phyloP scores from a whole-genome alignment of 2,329 filamentous ascomycete species.

The Berkeleyomyces rouxiae region DNA sequence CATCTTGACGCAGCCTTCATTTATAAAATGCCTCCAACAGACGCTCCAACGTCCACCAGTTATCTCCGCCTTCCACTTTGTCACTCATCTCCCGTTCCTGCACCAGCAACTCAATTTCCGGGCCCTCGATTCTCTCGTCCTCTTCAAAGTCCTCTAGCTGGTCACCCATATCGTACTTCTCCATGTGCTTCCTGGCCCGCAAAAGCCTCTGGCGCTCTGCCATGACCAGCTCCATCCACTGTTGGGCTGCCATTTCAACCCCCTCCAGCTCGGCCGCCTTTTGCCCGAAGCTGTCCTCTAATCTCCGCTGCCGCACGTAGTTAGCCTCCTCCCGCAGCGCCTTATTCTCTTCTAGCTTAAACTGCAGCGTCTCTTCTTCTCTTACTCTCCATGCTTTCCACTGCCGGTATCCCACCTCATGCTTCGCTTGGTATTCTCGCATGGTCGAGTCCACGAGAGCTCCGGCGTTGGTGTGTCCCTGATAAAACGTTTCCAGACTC shows the following conservation, averaged over 20 bases:
- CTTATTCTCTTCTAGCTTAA: slow-evolving; percentile 18
- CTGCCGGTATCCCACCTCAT: slow-evolving; percentile 19
- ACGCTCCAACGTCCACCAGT: neutral
- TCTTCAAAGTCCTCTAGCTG: slow-evolving; percentile 11
- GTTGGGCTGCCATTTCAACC: slow-evolving; percentile 7
- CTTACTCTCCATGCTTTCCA: slow-evolving; percentile 27
- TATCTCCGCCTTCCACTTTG: neutral
- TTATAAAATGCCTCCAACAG: neutral
- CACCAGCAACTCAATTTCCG: slow-evolving; percentile 3
- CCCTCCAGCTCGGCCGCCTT: slow-evolving; percentile 13
- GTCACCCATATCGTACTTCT: slow-evolving; percentile 1
- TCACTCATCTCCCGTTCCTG: neutral
- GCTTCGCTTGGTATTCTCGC: neutral
- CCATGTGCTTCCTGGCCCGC: neutral
- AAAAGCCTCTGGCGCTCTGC: slow-evolving; percentile 2
- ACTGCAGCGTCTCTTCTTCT: slow-evolving; percentile 23
- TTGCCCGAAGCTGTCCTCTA: slow-evolving; percentile 4
- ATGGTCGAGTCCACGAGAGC: slow-evolving; percentile 23
- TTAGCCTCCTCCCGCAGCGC: slow-evolving; percentile 15
- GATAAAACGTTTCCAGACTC: slow-evolving; percentile 19
- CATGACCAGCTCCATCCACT: slow-evolving; percentile 7
- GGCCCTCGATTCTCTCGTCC: slow-evolving; percentile 5
- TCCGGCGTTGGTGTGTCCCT: neutral
- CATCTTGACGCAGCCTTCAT: neutral
- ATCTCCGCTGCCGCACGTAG: neutral